Base-by-base conservation (phyloP, 2,329 filamentous ascomycete species). In the Aspergillus flavus region DNA sequence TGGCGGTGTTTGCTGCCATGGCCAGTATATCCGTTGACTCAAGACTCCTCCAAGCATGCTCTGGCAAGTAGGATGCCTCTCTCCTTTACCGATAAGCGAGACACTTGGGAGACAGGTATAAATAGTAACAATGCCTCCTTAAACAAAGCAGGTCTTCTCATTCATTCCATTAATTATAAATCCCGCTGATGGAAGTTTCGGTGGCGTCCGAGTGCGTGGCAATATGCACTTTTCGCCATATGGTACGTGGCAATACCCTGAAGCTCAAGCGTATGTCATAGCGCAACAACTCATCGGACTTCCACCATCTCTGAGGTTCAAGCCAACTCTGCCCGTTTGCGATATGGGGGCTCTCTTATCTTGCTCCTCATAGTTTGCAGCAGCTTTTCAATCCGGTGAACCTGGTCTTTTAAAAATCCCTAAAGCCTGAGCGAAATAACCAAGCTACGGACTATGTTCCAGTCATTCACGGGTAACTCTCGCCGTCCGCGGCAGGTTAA, bases 401-500 rank as follows among this genome's bases (percentile, higher is more conserved):
- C 57, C 32, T 50, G 57, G 54, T 50, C 39, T 60, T 46, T 48
- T 52, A 53, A 39, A 58, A 62, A 58, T 61, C 55, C 57, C 43
- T 50, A 54, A 57, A 61, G 57, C 58, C 52, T 21, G 34, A 62
- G 53, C 62, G 61, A 62, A 58, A 59, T 62, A 60, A 58, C 64
- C 41, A 62, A 68, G 76, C 74, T 70, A 97, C 32, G 21, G 21
- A 55, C 32, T 23, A 55, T 97, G 94, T 96, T 95, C 81, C 89
- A 91, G 65, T 93, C 91, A 59, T 99, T 99, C 81, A 95, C 92
- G 28, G 95, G 95, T 71, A 92, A 82, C 79, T 92, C 93, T 71
- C 89, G 92, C 73, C 91, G 92, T 69, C 90, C 91, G 65, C 90
- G 95, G 68, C 94, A 97, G 77, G 93, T 98, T 75, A 97, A 98